Conservation (phyloP, 305 asterid species). For the Salvia sclarea region DNA sequence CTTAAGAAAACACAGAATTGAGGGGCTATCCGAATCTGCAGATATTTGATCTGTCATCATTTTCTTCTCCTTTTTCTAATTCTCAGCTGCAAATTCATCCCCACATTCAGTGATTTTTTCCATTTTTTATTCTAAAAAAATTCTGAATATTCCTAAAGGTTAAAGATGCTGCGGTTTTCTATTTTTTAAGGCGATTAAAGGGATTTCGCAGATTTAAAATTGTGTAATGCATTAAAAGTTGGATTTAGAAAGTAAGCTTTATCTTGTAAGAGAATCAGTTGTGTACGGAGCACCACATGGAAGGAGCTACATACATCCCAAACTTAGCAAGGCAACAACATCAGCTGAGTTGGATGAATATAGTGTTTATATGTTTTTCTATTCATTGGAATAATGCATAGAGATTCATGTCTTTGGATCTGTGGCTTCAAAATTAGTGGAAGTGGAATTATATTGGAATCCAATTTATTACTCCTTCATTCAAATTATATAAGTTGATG, state of each 20-base stretch:
- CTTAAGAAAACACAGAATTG: background rate
- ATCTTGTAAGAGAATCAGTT: conserved; percentile 9
- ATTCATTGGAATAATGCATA: background rate
- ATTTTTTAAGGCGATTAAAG: background rate
- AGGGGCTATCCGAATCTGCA: background rate
- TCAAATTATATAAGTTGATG: no score
- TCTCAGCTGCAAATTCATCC: background rate
- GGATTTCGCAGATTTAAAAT: conserved; percentile 1
- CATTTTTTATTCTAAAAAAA: background rate
- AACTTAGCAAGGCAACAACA: conserved; percentile 1
- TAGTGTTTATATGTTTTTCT: background rate
- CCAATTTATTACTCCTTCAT: no score
- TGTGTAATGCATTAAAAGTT: conserved; percentile 18
- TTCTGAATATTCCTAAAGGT: conserved; percentile 23
- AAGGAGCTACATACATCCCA: background rate
- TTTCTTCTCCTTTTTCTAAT: background rate
- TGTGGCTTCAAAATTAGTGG: background rate
- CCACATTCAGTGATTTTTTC: background rate
- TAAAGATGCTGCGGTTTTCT: background rate
- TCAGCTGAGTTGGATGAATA: conserved; percentile 22
- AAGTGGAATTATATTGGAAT: background rate
- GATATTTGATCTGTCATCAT: no score
- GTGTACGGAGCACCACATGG: conserved; percentile 28
- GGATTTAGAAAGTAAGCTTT: conserved; percentile 13
- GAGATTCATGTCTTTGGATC: background rate